Conservation (phyloP, 2,329 filamentous ascomycete genomes). For the Periglandula ipomoeae region DNA sequence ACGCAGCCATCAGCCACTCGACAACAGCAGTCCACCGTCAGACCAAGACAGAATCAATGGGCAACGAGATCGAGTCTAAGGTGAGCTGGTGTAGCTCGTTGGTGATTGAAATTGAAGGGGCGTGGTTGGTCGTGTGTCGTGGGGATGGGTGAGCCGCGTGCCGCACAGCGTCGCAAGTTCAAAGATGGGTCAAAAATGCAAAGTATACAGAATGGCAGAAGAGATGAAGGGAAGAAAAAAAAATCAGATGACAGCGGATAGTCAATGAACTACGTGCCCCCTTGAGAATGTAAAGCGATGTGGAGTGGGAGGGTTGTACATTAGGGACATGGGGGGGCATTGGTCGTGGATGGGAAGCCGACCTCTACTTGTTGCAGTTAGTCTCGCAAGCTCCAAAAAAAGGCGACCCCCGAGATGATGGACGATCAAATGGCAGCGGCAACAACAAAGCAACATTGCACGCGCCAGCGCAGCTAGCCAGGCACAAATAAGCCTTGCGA, state of each 20-base stretch:
- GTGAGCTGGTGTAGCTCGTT: not conserved
- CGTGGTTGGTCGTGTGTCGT: not conserved
- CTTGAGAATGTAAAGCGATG: not conserved
- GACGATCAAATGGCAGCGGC: too few species aligned
- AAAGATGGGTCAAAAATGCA: slow-evolving; percentile 1
- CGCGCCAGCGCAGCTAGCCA: too few species aligned
- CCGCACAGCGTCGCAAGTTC: slow-evolving; percentile 6
- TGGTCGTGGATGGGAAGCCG: not conserved
- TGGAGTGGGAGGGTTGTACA: not conserved
- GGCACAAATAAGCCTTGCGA: too few species aligned
- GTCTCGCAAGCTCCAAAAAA: not conserved
- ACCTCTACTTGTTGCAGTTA: not conserved
- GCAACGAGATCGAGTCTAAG: not conserved
- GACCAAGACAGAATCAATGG: not conserved
- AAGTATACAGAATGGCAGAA: slow-evolving; percentile 2
- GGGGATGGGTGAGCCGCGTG: not conserved
- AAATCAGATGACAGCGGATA: not conserved
- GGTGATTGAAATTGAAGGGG: not conserved
- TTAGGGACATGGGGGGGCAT: too few species aligned
- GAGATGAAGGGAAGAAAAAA: not conserved
- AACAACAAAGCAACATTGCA: too few species aligned
- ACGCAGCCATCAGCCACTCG: slow-evolving; percentile 9
- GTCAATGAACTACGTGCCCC: not conserved
- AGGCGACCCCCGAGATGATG: too few species aligned
- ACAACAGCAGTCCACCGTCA: not conserved